Evolutionary conservation across 345 rosid species (phyloP), one percentile per base, ranked within the genome.

Genomic region (Corymbia maculata): DNA sequence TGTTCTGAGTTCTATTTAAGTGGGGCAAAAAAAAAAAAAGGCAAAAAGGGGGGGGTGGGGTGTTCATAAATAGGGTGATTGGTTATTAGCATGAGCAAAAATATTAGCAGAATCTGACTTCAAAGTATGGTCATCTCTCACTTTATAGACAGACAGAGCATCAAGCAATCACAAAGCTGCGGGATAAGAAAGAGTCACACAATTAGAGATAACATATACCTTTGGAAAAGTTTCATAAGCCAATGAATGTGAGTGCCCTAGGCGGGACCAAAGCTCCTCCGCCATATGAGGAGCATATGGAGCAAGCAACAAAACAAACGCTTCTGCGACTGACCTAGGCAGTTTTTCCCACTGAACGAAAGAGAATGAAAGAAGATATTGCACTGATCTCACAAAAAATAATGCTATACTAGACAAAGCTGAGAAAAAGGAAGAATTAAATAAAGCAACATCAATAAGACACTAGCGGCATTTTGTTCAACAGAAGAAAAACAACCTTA

Each of bases 261-360:
- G 89, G 87, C 96, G 98, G 86, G 90, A 94, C 99, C 99, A 97
- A 88, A 97, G 95, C 92, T 97, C 99, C 92, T 97, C 99, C 4
- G 98, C 94, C 93, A 97, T 97, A 93, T 97, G 98, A 88, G 99
- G 99, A 13, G 99, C 97, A 57, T 96, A 96, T 51, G 99, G 99
- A 13, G 99, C 93, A 68, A 97, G 97, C 92, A 97, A 89, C 88
- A 96, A 89, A 89, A 96, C 93, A 87, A 95, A 97, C 47, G 94
- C 93, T 93, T 96, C 98, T 50, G 95, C 91, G 52, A 95, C 92
- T 64, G 91, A 91, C 90, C 90, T 93, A 22, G 99, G 98, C 85
- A 93, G 99, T 86, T 93, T 95, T 64, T 94, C 95, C 99, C 99
- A 96, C 98, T 97, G 90, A 53, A 50, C 82, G 88, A 19, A 85